Evolutionary conservation across 2,329 filamentous ascomycete species (phyloP), one percentile per base, ranked within the genome.

Genomic region (Trichoderma endophyticum): DNA sequence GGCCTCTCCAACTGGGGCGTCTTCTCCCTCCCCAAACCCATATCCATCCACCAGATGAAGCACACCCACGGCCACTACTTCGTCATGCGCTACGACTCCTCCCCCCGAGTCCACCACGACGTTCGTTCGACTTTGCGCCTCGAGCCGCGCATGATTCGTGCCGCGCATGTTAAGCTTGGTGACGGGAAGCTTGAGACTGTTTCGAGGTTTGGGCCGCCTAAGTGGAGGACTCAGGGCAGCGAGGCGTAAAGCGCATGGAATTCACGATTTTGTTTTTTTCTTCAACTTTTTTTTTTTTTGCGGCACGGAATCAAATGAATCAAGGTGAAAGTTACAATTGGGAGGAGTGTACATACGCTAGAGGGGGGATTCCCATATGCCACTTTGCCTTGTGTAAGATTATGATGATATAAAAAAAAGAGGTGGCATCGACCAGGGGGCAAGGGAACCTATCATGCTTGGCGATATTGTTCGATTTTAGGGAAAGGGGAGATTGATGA

Each of bases 1-100:
- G 94, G 94, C 80, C 88, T 97, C 80, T 91, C 91, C 77, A 99
- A 99, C 87, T 99, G 96, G 96, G 96, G 96, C 80, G 88, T 93
- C 77, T 98, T 96, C 84, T 87, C 91, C 62, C 91, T 99, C 21
- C 95, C 96, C 62, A 92, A 91, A 76, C 90, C 93, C 74, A 87
- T 91, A 72, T 91, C 90, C 74, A 91, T 92, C 80, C 91, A 97
- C 82, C 94, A 98, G 84, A 90, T 92, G 77, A 90, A 90, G 76
- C 92, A 98, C 87, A 89, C 89, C 75, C 88, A 90, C 76, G 96
- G 96, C 70, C 95, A 98, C 85, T 97, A 99, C 87, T 99, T 99
- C 83, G 92, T 97, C 79, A 93, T 99, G 92, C 93, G 96, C 77
- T 99, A 97, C 86, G 96, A 99, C 82, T 85, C 92, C 71, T 92